phyloP scores from a whole-genome alignment of 306 rosid genomes.

The Inga oerstediana region DNA sequence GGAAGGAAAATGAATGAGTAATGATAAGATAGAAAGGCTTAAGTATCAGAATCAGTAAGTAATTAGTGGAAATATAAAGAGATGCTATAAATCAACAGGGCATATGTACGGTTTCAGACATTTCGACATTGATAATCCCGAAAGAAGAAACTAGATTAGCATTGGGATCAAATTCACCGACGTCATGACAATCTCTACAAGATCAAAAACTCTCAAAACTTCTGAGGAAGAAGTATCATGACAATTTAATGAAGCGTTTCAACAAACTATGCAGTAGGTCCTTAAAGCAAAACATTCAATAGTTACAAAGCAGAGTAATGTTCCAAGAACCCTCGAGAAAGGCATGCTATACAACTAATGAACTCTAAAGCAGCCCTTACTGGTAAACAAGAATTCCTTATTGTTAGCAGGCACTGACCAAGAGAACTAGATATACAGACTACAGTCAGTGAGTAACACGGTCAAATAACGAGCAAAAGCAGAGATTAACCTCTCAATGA shows the following conservation, averaged over 20 bases:
- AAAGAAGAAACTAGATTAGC: not conserved
- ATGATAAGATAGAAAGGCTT: not conserved
- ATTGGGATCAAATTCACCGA: not conserved
- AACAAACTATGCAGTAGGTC: not conserved
- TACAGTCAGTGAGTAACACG: not conserved
- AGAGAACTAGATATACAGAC: not conserved
- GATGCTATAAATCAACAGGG: not conserved
- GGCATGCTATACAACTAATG: not conserved
- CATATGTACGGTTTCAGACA: not conserved
- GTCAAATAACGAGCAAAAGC: not conserved
- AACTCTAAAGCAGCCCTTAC: not conserved
- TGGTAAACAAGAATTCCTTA: not conserved
- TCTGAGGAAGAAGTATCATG: not conserved
- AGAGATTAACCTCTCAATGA: not conserved
- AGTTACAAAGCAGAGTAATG: not conserved
- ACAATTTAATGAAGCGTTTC: not conserved
- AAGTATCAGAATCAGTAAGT: conserved; percentile 6
- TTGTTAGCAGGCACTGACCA: not conserved
- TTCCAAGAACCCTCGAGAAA: not conserved
- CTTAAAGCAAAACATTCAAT: not conserved
- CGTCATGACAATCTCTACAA: not conserved
- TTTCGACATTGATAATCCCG: not conserved
- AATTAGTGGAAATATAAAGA: not conserved
- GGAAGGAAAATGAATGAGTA: conserved; percentile 22
- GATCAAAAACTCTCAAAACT: not conserved